Conservation (phyloP, 2,329 filamentous ascomycete genomes). For the Aspergillus floridensis region DNA sequence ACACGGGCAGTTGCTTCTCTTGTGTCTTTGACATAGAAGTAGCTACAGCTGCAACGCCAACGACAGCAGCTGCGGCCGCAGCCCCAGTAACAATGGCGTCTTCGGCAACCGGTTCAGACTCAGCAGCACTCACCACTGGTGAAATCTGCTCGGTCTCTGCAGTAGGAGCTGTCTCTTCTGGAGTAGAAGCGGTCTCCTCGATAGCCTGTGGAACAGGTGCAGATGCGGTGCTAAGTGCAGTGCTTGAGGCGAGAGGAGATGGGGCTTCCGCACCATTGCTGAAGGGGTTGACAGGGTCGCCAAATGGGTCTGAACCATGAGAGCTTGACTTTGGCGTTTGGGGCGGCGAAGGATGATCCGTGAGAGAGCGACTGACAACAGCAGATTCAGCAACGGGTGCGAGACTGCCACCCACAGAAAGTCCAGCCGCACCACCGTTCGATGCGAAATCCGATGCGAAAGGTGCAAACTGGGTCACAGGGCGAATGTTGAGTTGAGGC, state of each 20-base stretch:
- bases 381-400: constrained; percentile 19
- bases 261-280: constrained; percentile 57
- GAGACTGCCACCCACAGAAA: constrained; percentile 17
- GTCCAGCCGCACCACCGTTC: constrained; percentile 29
- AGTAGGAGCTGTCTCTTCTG: constrained; percentile 28
- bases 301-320: constrained; percentile 46
- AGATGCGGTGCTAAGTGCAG: constrained; percentile 8
- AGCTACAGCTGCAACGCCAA: constrained; percentile 41
- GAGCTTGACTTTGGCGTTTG: constrained; percentile 39
- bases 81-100: constrained; percentile 42
- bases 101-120: constrained; percentile 36
- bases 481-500: constrained; percentile 80
- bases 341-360: constrained; percentile 29
- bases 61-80: constrained; percentile 36
- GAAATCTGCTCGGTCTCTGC: constrained; percentile 38
- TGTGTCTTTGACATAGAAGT: constrained; percentile 21
- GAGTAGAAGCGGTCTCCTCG: constrained; percentile 27
- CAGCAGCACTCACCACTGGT: constrained; percentile 18
- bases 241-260: constrained; percentile 17
- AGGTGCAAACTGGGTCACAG: constrained; percentile 73
- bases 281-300: constrained; percentile 68
- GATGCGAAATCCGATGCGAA: constrained; percentile 56
- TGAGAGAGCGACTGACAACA: constrained; percentile 33
- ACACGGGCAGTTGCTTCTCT: constrained; percentile 20
- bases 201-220: background rate